Evolutionary conservation across 495 filamentous ascomycete genomes (phyloP).

Genomic region (Talaromyces ruber): DNA sequence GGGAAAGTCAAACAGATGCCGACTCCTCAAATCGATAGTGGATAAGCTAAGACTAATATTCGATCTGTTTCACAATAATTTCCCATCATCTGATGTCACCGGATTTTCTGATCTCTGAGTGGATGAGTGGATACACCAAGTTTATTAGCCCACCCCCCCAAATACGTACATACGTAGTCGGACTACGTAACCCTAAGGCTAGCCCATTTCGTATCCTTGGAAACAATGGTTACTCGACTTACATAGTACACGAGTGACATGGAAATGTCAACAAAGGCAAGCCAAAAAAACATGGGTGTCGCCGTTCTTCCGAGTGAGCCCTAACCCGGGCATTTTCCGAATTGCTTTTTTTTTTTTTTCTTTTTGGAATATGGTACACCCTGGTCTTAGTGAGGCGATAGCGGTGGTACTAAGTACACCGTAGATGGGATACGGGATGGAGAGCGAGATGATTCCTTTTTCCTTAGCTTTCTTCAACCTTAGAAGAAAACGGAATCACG

Average conservation of each 20-base stretch:
- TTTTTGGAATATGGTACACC: no score
- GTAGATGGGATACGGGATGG: not conserved
- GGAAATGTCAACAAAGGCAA: not conserved
- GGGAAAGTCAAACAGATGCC: not conserved
- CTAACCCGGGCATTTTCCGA: not conserved
- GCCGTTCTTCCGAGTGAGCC: not conserved
- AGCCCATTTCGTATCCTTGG: not conserved
- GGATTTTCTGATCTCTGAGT: not conserved
- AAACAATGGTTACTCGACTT: not conserved
- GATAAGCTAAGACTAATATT: not conserved
- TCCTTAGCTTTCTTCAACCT: not conserved
- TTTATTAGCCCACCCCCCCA: not conserved
- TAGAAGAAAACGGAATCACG: not conserved
- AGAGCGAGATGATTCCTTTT: not conserved
- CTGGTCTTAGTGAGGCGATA: not conserved
- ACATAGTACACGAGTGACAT: not conserved
- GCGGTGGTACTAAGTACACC: not conserved
- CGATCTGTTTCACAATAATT: not conserved
- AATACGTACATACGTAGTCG: not conserved
- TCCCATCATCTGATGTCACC: not conserved
- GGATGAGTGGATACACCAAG: not conserved
- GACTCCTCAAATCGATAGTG: not conserved
- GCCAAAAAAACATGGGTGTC: not conserved
- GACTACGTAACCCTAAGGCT: not conserved
- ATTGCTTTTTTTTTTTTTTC: not conserved